Evolutionary conservation across 108 stramenopile genomes (phyloP).

Genomic region (Epipyxis sp.): DNA sequence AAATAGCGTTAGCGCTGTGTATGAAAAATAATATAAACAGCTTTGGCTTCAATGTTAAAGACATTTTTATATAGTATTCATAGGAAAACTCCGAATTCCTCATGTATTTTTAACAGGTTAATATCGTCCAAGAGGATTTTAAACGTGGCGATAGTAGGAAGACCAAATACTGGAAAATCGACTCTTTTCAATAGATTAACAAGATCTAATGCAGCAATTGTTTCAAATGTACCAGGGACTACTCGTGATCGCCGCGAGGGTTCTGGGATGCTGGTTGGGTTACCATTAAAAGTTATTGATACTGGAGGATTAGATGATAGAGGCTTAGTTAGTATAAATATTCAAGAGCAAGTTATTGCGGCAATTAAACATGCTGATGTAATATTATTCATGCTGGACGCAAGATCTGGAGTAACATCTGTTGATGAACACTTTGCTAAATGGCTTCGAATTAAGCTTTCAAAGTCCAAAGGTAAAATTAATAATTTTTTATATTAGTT

Average conservation of each 20-base stretch:
- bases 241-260: constrained; percentile 68
- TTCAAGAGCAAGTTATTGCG: background rate
- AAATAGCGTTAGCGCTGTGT: too few relatives aligned
- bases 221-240: constrained; percentile 71
- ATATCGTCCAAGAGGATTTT: background rate
- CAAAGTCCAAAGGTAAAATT: too few relatives aligned
- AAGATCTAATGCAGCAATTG: constrained; percentile 61
- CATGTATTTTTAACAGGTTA: too few relatives aligned
- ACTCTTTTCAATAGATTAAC: constrained; percentile 54
- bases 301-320: constrained; percentile 80
- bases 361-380: background rate
- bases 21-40: too few relatives aligned
- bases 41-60: too few relatives aligned
- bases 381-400: background rate
- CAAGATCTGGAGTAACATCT: background rate
- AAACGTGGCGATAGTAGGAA: constrained; percentile 42
- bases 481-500: too few relatives aligned
- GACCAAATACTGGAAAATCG: constrained; percentile 54
- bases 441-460: too few relatives aligned
- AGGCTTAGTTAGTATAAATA: background rate
- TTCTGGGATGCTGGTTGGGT: constrained; percentile 65
- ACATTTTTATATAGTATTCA: too few relatives aligned
- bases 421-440: background rate
- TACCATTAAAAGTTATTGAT: constrained; percentile 71
- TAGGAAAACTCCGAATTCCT: too few relatives aligned